phyloP scores from a whole-genome alignment of 179 eudicot species.

The Beta macrorhiza region DNA sequence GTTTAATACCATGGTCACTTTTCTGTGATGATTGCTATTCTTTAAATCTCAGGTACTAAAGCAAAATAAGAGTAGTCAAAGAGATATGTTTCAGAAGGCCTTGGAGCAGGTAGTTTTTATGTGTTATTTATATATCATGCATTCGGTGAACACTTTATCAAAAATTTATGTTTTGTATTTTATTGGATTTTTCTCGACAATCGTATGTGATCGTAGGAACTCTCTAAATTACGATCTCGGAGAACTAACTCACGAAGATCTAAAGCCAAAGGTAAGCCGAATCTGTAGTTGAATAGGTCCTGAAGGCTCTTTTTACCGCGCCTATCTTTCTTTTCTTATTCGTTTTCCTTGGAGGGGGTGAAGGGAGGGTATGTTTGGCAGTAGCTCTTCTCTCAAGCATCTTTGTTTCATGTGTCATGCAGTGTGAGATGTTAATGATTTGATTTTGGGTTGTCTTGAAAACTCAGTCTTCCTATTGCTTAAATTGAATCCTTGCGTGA shows the following conservation, averaged over 20 bases:
- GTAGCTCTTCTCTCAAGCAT: background rate
- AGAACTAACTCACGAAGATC: conserved; percentile 25
- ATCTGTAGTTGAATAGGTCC: background rate
- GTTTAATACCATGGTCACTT: background rate
- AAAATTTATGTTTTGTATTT: background rate
- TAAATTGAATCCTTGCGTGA: background rate
- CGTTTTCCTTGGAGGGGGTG: background rate
- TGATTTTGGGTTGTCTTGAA: background rate
- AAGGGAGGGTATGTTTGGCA: background rate
- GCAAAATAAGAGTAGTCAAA: conserved; percentile 39
- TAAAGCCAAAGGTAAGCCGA: conserved; percentile 35
- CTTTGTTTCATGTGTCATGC: background rate
- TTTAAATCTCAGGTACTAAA: conserved; percentile 38
- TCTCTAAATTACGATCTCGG: conserved; percentile 20
- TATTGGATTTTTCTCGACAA: background rate
- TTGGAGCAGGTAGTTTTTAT: conserved; percentile 45
- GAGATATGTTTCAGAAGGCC: conserved; percentile 44
- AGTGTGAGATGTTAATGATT: background rate
- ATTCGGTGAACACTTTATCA: background rate
- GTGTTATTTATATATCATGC: background rate
- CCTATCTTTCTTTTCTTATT: background rate
- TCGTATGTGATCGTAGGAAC: conserved; percentile 17
- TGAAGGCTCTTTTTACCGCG: background rate
- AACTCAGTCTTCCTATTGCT: background rate
- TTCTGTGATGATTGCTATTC: background rate